Evolutionary conservation across 2,329 filamentous ascomycete species (phyloP), one percentile per base, ranked within the genome.

Genomic region (Aspergillus thermomutatus): DNA sequence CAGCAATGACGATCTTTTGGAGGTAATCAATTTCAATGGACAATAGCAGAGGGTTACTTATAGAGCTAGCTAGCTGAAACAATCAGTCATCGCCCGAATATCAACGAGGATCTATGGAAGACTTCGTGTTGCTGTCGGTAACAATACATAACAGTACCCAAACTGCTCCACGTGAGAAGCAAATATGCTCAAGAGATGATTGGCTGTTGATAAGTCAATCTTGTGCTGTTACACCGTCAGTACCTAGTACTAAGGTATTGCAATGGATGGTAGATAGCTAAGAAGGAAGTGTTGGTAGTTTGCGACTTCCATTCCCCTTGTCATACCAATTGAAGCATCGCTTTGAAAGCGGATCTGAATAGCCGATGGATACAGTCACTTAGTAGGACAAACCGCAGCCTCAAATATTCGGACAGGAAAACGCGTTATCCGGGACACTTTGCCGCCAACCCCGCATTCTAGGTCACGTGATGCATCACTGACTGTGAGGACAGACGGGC

Each of bases 161-260:
- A 17, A 14, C 41, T 43, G 26, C 25, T 45, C 49, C 43, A 55
- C 49, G 43, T 52, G 34, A 50, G 49, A 10, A 51, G 26, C 14
- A 6, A 27, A 25, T 5, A 19, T 11, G 2, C 31, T 37, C 17
- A 7, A 27, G 19, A 14, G 4, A 5, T 58, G 34, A 61, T 63
- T 63, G 60, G 59, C 21, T 55, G 53, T 41, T 61, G 60, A 59
- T 63, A 63, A 61, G 60, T 49, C 40, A 17, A 34, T 34, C 14
- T 17, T 34, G 31, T 17, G 25, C 25, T 26, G 4, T 34, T n/a
- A n/a, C n/a, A n/a, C n/a, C n/a, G n/a, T n/a, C n/a, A n/a, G n/a
- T n/a, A n/a, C n/a, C n/a, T n/a, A 26, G 31, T 17, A 37, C 31
- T 37, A 17, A 34, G 2, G 2, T 17, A 6, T 34, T 21, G 6